Conservation (phyloP, 176 grass and related monocot genomes). For the Carex cristatella region DNA sequence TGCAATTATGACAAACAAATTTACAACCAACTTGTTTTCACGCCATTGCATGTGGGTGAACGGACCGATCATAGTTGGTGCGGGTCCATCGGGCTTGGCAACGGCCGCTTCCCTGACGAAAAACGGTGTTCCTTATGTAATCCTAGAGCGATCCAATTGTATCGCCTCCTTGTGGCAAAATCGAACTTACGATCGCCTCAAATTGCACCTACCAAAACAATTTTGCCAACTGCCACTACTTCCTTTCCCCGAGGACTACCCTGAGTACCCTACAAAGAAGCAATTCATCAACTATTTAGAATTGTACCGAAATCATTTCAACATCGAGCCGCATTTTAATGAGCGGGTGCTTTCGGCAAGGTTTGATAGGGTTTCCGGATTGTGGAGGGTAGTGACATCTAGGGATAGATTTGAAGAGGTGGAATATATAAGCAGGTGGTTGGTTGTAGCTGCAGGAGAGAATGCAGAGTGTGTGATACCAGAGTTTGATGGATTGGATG, state of each 20-base stretch:
- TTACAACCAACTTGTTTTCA: background rate
- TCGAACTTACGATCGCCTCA: constrained; percentile 61
- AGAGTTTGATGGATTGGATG: constrained; percentile 37
- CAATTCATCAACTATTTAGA: constrained; percentile 74
- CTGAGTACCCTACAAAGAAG: constrained; percentile 50
- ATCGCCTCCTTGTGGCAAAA: constrained; percentile 77
- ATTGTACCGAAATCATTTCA: constrained; percentile 33
- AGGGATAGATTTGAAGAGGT: constrained; percentile 1
- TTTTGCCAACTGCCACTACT: constrained; percentile 69
- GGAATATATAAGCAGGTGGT: constrained; percentile 79
- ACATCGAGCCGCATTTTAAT: constrained; percentile 46
- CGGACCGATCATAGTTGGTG: constrained; percentile 75
- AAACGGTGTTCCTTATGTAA: constrained; percentile 38
- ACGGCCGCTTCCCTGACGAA: constrained; percentile 47
- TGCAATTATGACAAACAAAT: background rate
- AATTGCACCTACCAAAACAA: constrained; percentile 61
- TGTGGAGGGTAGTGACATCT: constrained; percentile 47
- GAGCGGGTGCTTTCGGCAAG: constrained; percentile 54
- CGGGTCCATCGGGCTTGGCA: constrained; percentile 60
- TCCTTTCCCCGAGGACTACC: constrained; percentile 53
- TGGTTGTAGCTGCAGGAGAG: constrained; percentile 77
- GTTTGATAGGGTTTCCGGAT: constrained; percentile 33
- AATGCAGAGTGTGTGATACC: constrained; percentile 61
- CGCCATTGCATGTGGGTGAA: constrained; percentile 53
- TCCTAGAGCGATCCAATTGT: constrained; percentile 70